Evolutionary conservation across 306 rosid genomes (phyloP), one percentile per base, ranked within the genome.

Genomic region (Quercus variabilis): DNA sequence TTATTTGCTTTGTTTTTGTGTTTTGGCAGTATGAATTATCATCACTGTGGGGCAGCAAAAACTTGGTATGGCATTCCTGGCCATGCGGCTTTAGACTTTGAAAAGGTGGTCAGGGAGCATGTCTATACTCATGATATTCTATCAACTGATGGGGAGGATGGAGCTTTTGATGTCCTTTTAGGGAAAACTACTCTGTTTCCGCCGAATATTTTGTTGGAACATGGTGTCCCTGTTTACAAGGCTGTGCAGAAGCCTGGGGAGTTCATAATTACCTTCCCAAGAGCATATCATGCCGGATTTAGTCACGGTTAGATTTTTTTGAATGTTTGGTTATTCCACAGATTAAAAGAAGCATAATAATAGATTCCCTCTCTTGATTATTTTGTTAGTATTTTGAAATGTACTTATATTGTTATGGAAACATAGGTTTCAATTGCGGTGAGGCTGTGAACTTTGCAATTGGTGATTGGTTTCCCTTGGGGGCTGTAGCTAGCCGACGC

Each of bases 1-100:
- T 71, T 54, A 51, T 76, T 84, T 76, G 62, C 75, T 62, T 68
- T 62, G 35, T 13, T 35, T 26, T 69, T 77, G 55, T 57, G 80
- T 76, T 76, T 78, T 87, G 81, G 78, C 93, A 95, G 99, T 87
- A 93, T 96, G 78, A 93, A 93, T 81, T 96, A 96, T 87, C 96
- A 93, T 75, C 98, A 91, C 73, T 91, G 99, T 81, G 99, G 99
- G 46, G 99, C 98, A 77, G 84, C 98, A 86, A 96, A 96, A 91
- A 93, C 99, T 59, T 96, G 99, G 99, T 96, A 96, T 54, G 98
- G 98, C 43, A 85, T 93, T 82, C 99, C 98, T 13, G 97, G 98
- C 79, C 93, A 84, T 55, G 97, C 93, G 30, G 99, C 99, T 63
- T 81, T 91, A 80, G 91, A 90, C 28, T 96, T 96, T 83, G 99